These are phyloP conservation scores for Rheum nobile DNA, from an alignment of 148 eudicot species.

Conservation along the genomic window DNA sequence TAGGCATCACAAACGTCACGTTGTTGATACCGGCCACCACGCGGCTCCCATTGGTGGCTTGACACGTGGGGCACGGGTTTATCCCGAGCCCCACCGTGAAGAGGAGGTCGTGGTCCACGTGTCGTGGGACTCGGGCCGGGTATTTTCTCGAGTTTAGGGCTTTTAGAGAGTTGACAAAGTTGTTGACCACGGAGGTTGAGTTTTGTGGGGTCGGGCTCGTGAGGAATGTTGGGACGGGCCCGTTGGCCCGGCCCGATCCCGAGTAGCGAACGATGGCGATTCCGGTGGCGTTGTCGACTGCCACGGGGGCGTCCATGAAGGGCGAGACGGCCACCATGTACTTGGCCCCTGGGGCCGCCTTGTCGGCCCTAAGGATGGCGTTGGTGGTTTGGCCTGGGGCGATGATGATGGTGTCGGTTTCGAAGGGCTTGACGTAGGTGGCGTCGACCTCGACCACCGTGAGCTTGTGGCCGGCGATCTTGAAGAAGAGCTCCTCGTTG, in stretches of 20 bases:
- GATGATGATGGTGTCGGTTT: conserved; percentile 12
- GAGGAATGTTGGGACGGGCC: conserved; percentile 16
- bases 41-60: conserved; percentile 15
- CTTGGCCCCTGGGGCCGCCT: conserved; percentile 20
- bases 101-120: conserved; percentile 31
- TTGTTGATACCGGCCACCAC: conserved; percentile 54
- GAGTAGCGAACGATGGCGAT: conserved; percentile 33
- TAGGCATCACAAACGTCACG: conserved; percentile 51
- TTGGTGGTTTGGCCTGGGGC: conserved; percentile 19
- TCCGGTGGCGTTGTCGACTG: conserved; percentile 40
- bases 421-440: conserved; percentile 15
- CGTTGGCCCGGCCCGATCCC: conserved; percentile 12
- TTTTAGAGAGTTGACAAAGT: conserved; percentile 31
- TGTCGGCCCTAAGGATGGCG: conserved; percentile 14
- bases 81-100: conserved; percentile 50
- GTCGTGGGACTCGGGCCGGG: conserved; percentile 36
- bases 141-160: conserved; percentile 38
- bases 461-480: conserved; percentile 14
- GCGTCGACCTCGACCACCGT: conserved; percentile 17
- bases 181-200: conserved; percentile 34
- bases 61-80: conserved; percentile 37
- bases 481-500: conserved; percentile 12
- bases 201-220: conserved; percentile 39
- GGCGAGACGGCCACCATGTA: conserved; percentile 53
- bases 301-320: conserved; percentile 63